These are phyloP conservation scores for Rickenella mellea DNA, from an alignment of 768 basidiomycete species.

Conservation along the genomic window DNA sequence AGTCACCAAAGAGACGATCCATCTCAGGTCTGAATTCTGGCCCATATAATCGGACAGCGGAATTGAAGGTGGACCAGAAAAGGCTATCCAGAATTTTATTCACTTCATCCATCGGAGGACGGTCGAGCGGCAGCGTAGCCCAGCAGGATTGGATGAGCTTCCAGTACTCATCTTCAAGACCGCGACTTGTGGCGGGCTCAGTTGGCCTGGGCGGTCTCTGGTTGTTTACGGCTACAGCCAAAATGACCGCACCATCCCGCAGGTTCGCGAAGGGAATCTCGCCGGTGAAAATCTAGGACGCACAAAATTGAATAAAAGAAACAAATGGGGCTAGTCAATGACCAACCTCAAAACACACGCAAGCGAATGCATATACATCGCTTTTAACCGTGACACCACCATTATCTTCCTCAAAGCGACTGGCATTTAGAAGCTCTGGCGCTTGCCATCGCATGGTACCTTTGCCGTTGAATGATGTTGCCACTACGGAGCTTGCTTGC, in stretches of 20 bases:
- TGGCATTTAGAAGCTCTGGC: neutral
- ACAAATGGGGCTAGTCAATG: neutral
- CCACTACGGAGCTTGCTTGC: neutral
- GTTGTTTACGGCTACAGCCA: conserved; percentile 37
- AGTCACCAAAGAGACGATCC: too few relatives aligned
- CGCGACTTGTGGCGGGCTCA: conserved; percentile 26
- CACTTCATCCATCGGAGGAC: conserved; percentile 28
- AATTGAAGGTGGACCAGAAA: too few relatives aligned
- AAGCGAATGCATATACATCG: neutral
- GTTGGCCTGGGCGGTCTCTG: conserved; percentile 32
- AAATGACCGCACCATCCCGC: neutral
- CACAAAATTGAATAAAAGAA: neutral
- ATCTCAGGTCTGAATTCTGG: too few relatives aligned
- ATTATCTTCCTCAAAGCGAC: neutral
- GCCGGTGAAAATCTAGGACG: neutral
- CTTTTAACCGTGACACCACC: neutral
- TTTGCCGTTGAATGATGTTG: neutral
- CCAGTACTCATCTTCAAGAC: conserved; percentile 39
- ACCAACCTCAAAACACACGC: neutral
- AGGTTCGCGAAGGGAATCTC: neutral
- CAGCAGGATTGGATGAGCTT: conserved; percentile 32
- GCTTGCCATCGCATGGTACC: conserved; percentile 1
- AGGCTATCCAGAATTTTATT: too few relatives aligned
- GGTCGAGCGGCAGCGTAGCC: conserved; percentile 22
- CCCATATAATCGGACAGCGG: too few relatives aligned